Conservation (phyloP, 2,329 filamentous ascomycete genomes). For the Aspergillus uvarum region DNA sequence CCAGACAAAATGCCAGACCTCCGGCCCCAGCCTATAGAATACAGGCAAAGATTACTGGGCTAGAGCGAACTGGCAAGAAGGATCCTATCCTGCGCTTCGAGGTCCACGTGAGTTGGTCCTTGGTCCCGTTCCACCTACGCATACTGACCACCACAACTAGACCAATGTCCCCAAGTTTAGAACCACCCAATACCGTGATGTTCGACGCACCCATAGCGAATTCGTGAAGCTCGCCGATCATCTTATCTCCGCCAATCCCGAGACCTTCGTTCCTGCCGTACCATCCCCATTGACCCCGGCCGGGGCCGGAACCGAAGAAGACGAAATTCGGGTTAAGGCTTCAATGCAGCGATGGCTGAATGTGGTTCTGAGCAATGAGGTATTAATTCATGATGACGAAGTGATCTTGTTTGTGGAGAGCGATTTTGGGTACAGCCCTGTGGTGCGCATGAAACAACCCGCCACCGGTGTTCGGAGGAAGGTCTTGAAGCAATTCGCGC, state of each 20-base stretch:
- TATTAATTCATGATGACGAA: constrained; percentile 92
- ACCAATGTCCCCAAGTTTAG: constrained; percentile 98
- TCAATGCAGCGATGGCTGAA: constrained; percentile 94
- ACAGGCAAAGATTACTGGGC: constrained; percentile 88
- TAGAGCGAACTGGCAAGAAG: constrained; percentile 92
- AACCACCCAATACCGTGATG: constrained; percentile 96
- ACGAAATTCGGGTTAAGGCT: constrained; percentile 84
- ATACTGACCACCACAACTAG: constrained; percentile 48
- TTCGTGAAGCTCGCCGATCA: constrained; percentile 96
- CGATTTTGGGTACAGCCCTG: constrained; percentile 95
- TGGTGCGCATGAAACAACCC: constrained; percentile 93
- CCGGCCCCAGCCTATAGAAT: constrained; percentile 75
- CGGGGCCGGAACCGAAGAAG: constrained; percentile 92
- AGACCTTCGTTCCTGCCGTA: constrained; percentile 89
- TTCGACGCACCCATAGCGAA: constrained; percentile 90
- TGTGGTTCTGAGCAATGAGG: constrained; percentile 85
- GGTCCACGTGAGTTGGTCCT: constrained; percentile 71
- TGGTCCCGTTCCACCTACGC: neutral
- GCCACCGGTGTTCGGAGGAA: constrained; percentile 93
- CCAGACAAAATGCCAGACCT: constrained; percentile 38
- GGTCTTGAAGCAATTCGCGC: constrained; percentile 96
- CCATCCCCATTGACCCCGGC: constrained; percentile 93
- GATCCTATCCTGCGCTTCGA: constrained; percentile 94
- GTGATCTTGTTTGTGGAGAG: constrained; percentile 99
- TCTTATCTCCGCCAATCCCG: constrained; percentile 94